These are phyloP conservation scores for Pleurotus sapidus DNA, from an alignment of 768 basidiomycete genomes.

Conservation along the genomic window DNA sequence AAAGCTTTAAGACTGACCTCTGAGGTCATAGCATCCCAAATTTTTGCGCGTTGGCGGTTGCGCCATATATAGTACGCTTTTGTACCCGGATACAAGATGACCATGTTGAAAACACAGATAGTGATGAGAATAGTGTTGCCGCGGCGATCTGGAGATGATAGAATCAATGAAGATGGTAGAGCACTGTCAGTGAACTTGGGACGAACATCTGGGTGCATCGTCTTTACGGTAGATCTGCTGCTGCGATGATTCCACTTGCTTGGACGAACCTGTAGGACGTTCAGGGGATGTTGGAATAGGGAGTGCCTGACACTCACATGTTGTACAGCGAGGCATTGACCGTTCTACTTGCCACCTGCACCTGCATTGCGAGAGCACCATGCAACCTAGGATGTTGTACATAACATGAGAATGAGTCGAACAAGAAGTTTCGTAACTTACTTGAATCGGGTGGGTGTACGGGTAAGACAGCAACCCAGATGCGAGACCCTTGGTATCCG, in stretches of 20 bases:
- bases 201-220: slow-evolving; percentile 54
- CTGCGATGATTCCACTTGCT: slow-evolving; percentile 38
- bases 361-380: slow-evolving; percentile 64
- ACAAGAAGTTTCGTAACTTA: background rate
- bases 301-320: slow-evolving; percentile 31
- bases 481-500: slow-evolving; percentile 31
- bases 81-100: slow-evolving; percentile 50
- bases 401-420: slow-evolving; percentile 25
- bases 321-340: slow-evolving; percentile 61
- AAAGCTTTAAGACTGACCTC: slow-evolving; percentile 29
- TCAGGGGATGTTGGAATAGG: background rate
- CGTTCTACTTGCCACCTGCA: slow-evolving; percentile 55
- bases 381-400: slow-evolving; percentile 39
- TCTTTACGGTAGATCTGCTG: slow-evolving; percentile 57
- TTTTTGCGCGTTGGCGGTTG: slow-evolving; percentile 48
- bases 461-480: slow-evolving; percentile 45
- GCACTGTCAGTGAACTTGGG: background rate
- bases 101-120: slow-evolving; percentile 47
- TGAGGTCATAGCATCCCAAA: slow-evolving; percentile 56
- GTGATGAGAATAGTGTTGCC: slow-evolving; percentile 57
- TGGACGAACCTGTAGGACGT: slow-evolving; percentile 35
- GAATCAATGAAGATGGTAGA: background rate
- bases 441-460: slow-evolving; percentile 19
- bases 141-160: slow-evolving; percentile 38
- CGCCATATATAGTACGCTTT: slow-evolving; percentile 58